Evolutionary conservation across 176 grass and related monocot genomes (phyloP).

Genomic region (maize (Zea mays)): Zm-B73-REFERENCE-NAM-5.0 NC_050104.1:60177001-60177500

Average conservation of each 20-base stretch:
- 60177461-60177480: conserved; percentile 46
- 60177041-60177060: conserved; percentile 90
- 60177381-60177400: too few species aligned
- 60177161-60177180: conserved; percentile 93
- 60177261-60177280: too few species aligned
- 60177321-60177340: too few species aligned
- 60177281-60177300: too few species aligned
- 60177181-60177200: conserved; percentile 37
- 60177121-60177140: conserved; percentile 81
- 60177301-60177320: too few species aligned
- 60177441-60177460: conserved; percentile 8
- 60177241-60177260: too few species aligned
- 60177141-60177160: conserved; percentile 79
- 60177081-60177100: conserved; percentile 90
- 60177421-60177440: background rate
- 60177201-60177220: conserved; percentile 6
- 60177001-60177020: conserved; percentile 39
- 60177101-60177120: conserved; percentile 78
- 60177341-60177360: too few species aligned
- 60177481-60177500: conserved; percentile 89
- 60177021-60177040: conserved; percentile 20
- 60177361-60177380: too few species aligned
- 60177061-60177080: conserved; percentile 98
- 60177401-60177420: background rate
- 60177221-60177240: background rate